Conservation (phyloP, 441 rosid genomes). For the Adansonia rubrostipa region DNA sequence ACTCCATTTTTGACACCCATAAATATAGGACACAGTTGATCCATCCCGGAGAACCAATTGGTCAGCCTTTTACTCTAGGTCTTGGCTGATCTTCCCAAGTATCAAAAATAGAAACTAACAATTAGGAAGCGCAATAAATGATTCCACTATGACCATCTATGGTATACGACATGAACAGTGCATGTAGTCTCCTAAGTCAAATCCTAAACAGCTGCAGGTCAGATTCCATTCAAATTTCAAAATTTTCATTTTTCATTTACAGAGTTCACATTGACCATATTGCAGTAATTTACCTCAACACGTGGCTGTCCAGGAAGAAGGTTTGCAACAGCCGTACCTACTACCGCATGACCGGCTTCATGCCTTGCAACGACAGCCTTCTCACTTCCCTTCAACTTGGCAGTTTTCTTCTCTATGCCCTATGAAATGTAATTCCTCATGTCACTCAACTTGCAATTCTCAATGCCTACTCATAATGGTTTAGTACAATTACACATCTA, state of each 20-base stretch:
- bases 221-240: background rate
- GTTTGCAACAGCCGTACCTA: slow-evolving; percentile 94
- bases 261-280: background rate
- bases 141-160: background rate
- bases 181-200: background rate
- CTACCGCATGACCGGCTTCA: slow-evolving; percentile 99
- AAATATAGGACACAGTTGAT: background rate
- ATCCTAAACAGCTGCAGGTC: background rate
- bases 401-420: slow-evolving; percentile 99
- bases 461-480: background rate
- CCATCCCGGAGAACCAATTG: background rate
- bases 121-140: slow-evolving; percentile 8
- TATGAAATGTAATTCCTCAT: slow-evolving; percentile 27
- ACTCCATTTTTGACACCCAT: background rate
- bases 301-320: slow-evolving; percentile 93
- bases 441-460: slow-evolving; percentile 7
- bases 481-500: background rate
- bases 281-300: slow-evolving; percentile 68
- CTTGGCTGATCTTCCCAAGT: background rate
- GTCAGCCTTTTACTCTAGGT: background rate
- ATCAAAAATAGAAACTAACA: background rate
- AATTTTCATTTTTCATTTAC: background rate
- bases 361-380: slow-evolving; percentile 97
- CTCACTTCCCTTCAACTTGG: slow-evolving; percentile 85
- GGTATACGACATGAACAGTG: background rate